Conservation (phyloP, 148 eudicot species). For the Amaranthus hypochondriacus region DNA sequence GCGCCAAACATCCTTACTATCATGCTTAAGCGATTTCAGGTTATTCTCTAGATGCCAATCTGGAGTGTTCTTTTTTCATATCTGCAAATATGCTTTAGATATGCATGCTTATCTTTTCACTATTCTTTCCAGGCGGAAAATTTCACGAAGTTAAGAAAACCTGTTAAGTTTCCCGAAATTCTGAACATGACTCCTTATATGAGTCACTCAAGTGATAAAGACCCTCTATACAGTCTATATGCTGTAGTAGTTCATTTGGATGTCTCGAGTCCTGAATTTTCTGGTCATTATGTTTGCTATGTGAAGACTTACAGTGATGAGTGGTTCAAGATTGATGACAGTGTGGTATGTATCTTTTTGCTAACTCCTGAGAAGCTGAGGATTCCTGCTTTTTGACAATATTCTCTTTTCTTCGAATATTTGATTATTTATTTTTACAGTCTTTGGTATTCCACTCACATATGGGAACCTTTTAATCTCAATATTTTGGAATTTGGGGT, state of each 20-base stretch:
- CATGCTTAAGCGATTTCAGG: constrained; percentile 36
- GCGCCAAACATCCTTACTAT: constrained; percentile 38
- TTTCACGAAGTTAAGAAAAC: constrained; percentile 30
- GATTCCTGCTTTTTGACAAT: background rate
- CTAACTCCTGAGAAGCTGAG: background rate
- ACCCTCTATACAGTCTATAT: constrained; percentile 28
- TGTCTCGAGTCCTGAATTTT: constrained; percentile 24
- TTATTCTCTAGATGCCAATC: background rate
- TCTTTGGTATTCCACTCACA: background rate
- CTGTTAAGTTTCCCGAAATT: constrained; percentile 27
- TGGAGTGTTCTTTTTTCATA: background rate
- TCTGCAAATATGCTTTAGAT: background rate
- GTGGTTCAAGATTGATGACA: constrained; percentile 40
- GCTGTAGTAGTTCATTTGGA: constrained; percentile 35
- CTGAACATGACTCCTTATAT: constrained; percentile 30
- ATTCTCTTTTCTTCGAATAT: background rate
- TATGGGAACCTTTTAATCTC: background rate
- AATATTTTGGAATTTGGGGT: background rate
- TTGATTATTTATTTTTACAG: background rate
- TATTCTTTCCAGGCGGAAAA: constrained; percentile 26
- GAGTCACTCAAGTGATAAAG: constrained; percentile 26
- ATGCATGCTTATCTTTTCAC: background rate
- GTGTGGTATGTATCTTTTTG: constrained; percentile 25
- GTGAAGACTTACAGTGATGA: constrained; percentile 30
- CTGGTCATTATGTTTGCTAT: constrained; percentile 37